These are phyloP conservation scores for Miamiensis avidus DNA, from an alignment of 169 alveolate genomes.

Conservation along the genomic window DNA sequence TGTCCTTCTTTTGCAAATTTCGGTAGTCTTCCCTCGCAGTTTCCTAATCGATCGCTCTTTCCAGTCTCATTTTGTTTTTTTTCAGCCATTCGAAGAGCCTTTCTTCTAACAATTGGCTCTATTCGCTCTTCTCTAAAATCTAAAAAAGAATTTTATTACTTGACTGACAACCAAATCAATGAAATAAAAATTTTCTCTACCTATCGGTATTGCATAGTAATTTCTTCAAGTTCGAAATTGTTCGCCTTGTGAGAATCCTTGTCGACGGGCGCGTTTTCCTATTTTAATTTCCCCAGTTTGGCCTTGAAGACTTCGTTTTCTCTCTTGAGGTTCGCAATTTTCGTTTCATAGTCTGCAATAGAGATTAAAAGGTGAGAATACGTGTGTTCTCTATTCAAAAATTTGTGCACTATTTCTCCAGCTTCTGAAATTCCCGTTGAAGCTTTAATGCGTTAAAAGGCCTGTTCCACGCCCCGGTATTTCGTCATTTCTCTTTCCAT, in stretches of 20 bases:
- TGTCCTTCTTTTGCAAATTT: background rate
- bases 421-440: constrained; percentile 65
- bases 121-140: background rate
- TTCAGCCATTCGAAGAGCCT: background rate
- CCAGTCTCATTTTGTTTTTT: background rate
- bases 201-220: background rate
- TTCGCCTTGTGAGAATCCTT: background rate
- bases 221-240: background rate
- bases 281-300: constrained; percentile 38
- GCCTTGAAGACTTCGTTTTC: constrained; percentile 45
- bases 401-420: constrained; percentile 58
- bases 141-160: too few species aligned
- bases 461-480: constrained; percentile 48
- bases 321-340: constrained; percentile 43
- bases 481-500: constrained; percentile 63
- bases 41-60: background rate
- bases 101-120: background rate
- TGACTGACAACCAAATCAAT: background rate
- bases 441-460: constrained; percentile 58
- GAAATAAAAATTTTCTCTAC: background rate
- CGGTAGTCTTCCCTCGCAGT: background rate
- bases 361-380: constrained; percentile 57
- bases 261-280: constrained; percentile 28
- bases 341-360: constrained; percentile 59
- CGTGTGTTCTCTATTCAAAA: constrained; percentile 59